Conservation (phyloP, 495 filamentous ascomycete species). For the Aspergillus nanangensis region DNA sequence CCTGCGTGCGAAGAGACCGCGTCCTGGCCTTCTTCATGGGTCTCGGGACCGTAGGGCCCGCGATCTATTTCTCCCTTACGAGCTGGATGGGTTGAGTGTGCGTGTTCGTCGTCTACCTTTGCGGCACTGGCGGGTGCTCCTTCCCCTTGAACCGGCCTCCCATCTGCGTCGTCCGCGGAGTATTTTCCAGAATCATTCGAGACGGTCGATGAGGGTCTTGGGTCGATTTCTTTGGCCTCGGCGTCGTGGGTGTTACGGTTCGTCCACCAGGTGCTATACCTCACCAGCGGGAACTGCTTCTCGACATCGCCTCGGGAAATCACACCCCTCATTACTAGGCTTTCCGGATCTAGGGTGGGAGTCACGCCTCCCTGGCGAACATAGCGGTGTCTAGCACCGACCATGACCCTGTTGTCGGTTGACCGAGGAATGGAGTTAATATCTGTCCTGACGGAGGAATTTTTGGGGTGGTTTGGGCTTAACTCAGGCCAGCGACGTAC, state of each 20-base stretch:
- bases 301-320: constrained; percentile 59
- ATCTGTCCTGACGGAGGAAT: too few relatives aligned
- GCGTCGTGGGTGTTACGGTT: not conserved
- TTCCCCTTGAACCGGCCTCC: too few relatives aligned
- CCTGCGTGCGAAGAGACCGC: constrained; percentile 51
- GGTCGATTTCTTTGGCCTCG: not conserved
- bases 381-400: constrained; percentile 11
- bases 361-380: not conserved
- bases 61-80: too few relatives aligned
- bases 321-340: not conserved
- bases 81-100: too few relatives aligned
- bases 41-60: not conserved
- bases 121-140: too few relatives aligned
- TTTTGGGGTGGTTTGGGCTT: too few relatives aligned
- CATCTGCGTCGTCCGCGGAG: not conserved
- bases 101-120: too few relatives aligned
- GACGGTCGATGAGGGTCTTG: not conserved
- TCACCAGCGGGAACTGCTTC: constrained; percentile 79
- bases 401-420: constrained; percentile 7
- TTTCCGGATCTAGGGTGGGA: constrained; percentile 7
- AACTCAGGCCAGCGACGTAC: constrained; percentile 2
- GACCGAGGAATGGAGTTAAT: too few relatives aligned
- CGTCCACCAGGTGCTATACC: constrained; percentile 83
- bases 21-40: constrained; percentile 48
- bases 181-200: not conserved